phyloP scores from a whole-genome alignment of 768 basidiomycete species.

The Leccinum incarnatum region DNA sequence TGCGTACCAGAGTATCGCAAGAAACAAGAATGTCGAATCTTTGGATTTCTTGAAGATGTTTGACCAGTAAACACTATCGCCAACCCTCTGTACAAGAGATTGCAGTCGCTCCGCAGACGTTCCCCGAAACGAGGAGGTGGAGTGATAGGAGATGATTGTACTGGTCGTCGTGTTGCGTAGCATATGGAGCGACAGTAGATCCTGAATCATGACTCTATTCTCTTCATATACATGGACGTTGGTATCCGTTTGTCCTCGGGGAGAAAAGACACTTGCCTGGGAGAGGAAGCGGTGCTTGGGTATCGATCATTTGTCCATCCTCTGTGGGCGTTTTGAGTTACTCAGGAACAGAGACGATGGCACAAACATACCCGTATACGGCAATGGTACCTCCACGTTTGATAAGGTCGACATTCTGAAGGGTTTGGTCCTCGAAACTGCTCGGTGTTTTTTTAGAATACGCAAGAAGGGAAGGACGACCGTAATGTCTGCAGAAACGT shows the following conservation, averaged over 20 bases:
- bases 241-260: neutral
- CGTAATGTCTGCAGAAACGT: constrained; percentile 38
- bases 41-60: constrained; percentile 27
- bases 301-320: constrained; percentile 26
- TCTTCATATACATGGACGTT: constrained; percentile 4
- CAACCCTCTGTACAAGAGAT: constrained; percentile 24
- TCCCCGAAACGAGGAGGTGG: constrained; percentile 10
- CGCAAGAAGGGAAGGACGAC: constrained; percentile 42
- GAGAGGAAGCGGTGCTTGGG: constrained; percentile 30
- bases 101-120: constrained; percentile 29
- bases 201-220: constrained; percentile 26
- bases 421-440: constrained; percentile 15
- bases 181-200: constrained; percentile 39
- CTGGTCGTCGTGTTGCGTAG: constrained; percentile 32
- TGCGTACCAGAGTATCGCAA: constrained; percentile 54
- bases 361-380: constrained; percentile 11
- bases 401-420: constrained; percentile 19
- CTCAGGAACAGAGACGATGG: neutral
- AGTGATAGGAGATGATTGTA: constrained; percentile 37
- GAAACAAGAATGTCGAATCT: constrained; percentile 34
- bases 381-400: neutral
- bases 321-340: constrained; percentile 6
- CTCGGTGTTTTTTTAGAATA: constrained; percentile 31
- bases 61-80: constrained; percentile 36
- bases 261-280: constrained; percentile 8